Base-by-base conservation (phyloP, 164 flowering plant genomes). In the Kingdonia uniflora region DNA sequence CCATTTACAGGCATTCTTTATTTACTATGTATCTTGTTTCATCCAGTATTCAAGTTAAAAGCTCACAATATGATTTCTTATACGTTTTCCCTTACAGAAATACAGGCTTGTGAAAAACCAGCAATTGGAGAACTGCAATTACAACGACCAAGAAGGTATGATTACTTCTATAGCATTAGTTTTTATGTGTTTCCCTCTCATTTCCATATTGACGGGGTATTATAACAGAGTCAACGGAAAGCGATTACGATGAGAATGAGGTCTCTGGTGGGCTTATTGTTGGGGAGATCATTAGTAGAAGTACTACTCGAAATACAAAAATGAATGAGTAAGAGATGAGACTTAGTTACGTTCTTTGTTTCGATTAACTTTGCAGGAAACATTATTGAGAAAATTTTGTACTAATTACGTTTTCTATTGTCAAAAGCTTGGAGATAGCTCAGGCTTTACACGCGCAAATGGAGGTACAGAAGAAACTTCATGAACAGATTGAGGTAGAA, bases 381-480 rank as follows among this genome's bases (percentile, higher is more conserved):
- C 45, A 72, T 66, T 38, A 68, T 76, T 52, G 84, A 79, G 94
- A 84, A 80, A 75, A 70, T 65, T 16, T 14, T 52, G 22, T 6
- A 58, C 60, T 59, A 71, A 56, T 20, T 14, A 50, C 19, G 29
- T 21, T 57, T 71, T 42, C 61, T 33, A 65, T 38, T 57, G 19
- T 56, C 79, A 87, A 90, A 58, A 76, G 71, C 68, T 61, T 72
- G 61, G 74, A 82, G 65, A 72, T 87, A 48, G 63, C 84, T 43
- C 75, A 77, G 55, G 91, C 96, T 51, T 71, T 85, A 23, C 79
- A 79, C 58, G 54, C 85, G 79, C 98, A 91, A 73, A 70, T 85
- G 81, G 95, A 87, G 54, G 92, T 80, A 52, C 96, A 87, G 74
- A 75, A 80, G 64, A 84, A 84, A 63, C 90, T 92, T 6, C 84